phyloP scores from a whole-genome alignment of 495 filamentous ascomycete species.

The Lindgomyces ingoldianus region DNA sequence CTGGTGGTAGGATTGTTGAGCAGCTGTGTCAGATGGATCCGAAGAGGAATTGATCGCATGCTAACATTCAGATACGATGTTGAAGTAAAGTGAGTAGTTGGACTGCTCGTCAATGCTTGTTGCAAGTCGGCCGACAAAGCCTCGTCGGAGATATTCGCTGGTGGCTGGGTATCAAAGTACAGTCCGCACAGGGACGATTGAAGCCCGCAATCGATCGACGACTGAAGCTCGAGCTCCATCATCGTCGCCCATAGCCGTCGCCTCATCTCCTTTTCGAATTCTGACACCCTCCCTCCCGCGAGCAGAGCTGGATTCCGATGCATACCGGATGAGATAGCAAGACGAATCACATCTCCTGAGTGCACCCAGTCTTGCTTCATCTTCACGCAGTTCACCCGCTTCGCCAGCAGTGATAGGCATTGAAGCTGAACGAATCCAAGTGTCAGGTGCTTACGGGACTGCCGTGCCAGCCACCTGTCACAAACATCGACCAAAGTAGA shows the following conservation, averaged over 20 bases:
- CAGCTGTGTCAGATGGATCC: constrained; percentile 24
- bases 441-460: constrained; percentile 46
- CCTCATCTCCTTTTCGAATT: constrained; percentile 34
- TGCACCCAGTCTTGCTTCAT: constrained; percentile 36
- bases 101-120: constrained; percentile 4
- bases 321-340: constrained; percentile 30
- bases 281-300: constrained; percentile 7
- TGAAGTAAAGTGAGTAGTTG: constrained; percentile 23
- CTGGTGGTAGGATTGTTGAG: constrained; percentile 31
- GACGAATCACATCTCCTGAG: constrained; percentile 23
- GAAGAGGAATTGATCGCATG: constrained; percentile 17
- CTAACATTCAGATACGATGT: constrained; percentile 24
- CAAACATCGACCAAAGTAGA: constrained; percentile 44
- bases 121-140: constrained; percentile 5
- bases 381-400: constrained; percentile 31
- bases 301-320: constrained; percentile 30
- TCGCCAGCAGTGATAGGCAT: constrained; percentile 33
- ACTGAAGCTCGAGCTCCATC: constrained; percentile 32
- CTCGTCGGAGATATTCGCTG: constrained; percentile 29
- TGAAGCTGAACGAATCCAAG: constrained; percentile 30
- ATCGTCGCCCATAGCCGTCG: constrained; percentile 33
- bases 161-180: constrained; percentile 22
- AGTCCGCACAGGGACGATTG: constrained; percentile 28
- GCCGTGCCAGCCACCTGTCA: constrained; percentile 44
- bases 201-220: constrained; percentile 27